Percentiles rank a stretch among this genome's conserved stretches.
phyloP scores from a whole-genome alignment of 495 filamentous ascomycete genomes.

The Aspergillus campestris region DNA sequence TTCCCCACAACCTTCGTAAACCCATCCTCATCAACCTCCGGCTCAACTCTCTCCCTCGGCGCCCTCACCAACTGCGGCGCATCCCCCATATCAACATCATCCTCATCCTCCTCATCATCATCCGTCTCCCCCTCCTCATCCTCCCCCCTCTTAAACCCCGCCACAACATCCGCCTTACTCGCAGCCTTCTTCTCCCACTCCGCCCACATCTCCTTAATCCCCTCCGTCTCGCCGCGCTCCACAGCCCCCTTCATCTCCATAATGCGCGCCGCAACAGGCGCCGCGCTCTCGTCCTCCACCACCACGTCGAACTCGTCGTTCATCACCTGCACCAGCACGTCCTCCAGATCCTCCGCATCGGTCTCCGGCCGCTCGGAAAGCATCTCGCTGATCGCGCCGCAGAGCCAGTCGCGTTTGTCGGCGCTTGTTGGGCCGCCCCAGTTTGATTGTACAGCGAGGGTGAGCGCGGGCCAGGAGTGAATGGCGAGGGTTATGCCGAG shows the following conservation, averaged over 20 bases:
- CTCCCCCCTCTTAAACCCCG: constrained; percentile 49
- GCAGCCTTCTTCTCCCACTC: constrained; percentile 51
- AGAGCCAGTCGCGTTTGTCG: constrained; percentile 96
- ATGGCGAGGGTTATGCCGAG: constrained; percentile 72
- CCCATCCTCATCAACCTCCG: constrained; percentile 86
- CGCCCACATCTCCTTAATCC: constrained; percentile 59
- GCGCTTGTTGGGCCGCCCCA: constrained; percentile 81
- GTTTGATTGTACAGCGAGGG: constrained; percentile 73
- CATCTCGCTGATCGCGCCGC: constrained; percentile 78
- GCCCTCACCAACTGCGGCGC: constrained; percentile 52
- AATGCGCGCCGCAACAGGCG: constrained; percentile 62
- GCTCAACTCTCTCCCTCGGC: constrained; percentile 55
- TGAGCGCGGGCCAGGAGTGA: constrained; percentile 77
- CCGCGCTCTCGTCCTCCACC: constrained; percentile 81
- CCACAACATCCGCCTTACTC: constrained; percentile 41
- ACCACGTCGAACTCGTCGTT: constrained; percentile 89
- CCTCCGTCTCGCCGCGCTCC: constrained; percentile 52
- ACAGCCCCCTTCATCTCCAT: constrained; percentile 56
- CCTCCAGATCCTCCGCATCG: constrained; percentile 75
- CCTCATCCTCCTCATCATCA: constrained; percentile 51
- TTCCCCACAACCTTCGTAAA: constrained; percentile 83
- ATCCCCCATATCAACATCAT: constrained; percentile 69
- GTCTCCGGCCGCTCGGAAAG: constrained; percentile 62
- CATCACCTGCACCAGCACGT: constrained; percentile 78
- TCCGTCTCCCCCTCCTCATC: constrained; percentile 46